Conservation (phyloP, 768 basidiomycete genomes). For the Pleurotus cornucopiae region DNA sequence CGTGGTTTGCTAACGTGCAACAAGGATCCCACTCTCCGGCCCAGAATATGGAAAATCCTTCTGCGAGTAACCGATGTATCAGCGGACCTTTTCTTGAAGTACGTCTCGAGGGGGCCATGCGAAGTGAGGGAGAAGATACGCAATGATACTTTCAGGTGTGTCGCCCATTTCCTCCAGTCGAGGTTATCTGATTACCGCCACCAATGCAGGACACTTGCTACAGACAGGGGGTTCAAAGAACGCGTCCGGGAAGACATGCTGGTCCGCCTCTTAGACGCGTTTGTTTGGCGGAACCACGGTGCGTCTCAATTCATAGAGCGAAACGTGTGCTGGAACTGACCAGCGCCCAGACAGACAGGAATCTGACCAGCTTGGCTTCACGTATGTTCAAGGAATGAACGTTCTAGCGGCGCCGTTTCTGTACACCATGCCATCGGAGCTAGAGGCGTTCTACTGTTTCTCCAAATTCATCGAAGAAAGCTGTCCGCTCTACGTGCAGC, state of each 20-base stretch:
- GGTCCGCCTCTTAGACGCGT: slow-evolving; percentile 93
- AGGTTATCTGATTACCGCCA: not conserved
- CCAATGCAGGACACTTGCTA: slow-evolving; percentile 57
- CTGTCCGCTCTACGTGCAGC: slow-evolving; percentile 96
- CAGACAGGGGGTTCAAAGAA: slow-evolving; percentile 96
- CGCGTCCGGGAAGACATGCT: slow-evolving; percentile 97
- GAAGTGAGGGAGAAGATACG: slow-evolving; percentile 89
- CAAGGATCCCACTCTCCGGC: slow-evolving; percentile 81
- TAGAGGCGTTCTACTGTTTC: slow-evolving; percentile 99
- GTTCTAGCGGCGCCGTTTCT: slow-evolving; percentile 97
- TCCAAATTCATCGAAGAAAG: slow-evolving; percentile 92
- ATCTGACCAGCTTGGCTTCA: slow-evolving; percentile 78
- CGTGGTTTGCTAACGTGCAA: not conserved
- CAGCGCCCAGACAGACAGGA: slow-evolving; percentile 65
- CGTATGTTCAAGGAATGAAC: slow-evolving; percentile 99
- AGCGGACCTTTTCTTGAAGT: slow-evolving; percentile 70
- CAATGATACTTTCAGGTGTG: slow-evolving; percentile 92
- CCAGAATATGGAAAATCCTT: slow-evolving; percentile 93
- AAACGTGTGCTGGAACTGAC: not conserved
- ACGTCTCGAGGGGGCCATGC: slow-evolving; percentile 81
- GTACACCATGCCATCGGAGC: slow-evolving; percentile 94
- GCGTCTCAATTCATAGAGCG: slow-evolving; percentile 6
- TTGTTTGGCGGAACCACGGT: slow-evolving; percentile 96
- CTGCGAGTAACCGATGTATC: slow-evolving; percentile 76
- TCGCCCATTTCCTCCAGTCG: slow-evolving; percentile 5